These are phyloP conservation scores for Pythium periplocum DNA, from an alignment of 352 stramenopile species.

Conservation along the genomic window DNA sequence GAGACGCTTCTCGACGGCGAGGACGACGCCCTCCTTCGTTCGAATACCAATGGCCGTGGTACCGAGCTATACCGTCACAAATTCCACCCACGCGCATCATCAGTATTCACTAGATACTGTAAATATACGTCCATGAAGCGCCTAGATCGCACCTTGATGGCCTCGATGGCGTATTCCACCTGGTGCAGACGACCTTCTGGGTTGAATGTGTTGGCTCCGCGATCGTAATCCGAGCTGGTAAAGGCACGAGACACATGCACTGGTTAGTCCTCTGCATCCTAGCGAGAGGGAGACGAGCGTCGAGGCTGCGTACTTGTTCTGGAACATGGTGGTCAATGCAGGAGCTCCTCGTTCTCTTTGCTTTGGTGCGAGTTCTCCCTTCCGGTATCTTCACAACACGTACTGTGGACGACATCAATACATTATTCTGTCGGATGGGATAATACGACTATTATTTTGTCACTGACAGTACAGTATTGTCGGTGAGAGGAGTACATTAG, in stretches of 20 bases:
- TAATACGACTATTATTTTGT: no score
- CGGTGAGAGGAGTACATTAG: no score
- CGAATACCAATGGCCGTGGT: constrained; percentile 98
- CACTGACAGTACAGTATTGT: no score
- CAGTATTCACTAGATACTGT: no score
- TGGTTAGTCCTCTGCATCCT: no score
- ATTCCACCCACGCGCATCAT: no score
- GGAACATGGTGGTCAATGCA: constrained; percentile 18
- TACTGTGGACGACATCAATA: constrained; percentile 7
- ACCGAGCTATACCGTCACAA: constrained; percentile 73
- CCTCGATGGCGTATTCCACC: constrained; percentile 98
- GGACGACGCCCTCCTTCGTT: constrained; percentile 96
- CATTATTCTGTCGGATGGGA: no score
- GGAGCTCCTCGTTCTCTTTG: background rate
- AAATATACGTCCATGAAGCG: no score
- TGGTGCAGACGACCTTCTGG: constrained; percentile 99
- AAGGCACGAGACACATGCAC: background rate
- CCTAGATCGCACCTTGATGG: constrained; percentile 86
- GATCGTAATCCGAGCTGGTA: constrained; percentile 97
- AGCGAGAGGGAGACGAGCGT: background rate
- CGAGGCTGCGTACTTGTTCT: constrained; percentile 21
- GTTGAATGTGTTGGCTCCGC: constrained; percentile 99
- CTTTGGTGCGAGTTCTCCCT: background rate
- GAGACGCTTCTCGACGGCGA: constrained; percentile 98
- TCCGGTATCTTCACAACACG: constrained; percentile 17